phyloP scores from a whole-genome alignment of 352 stramenopile genomes.

The Phytophthora multivora region DNA sequence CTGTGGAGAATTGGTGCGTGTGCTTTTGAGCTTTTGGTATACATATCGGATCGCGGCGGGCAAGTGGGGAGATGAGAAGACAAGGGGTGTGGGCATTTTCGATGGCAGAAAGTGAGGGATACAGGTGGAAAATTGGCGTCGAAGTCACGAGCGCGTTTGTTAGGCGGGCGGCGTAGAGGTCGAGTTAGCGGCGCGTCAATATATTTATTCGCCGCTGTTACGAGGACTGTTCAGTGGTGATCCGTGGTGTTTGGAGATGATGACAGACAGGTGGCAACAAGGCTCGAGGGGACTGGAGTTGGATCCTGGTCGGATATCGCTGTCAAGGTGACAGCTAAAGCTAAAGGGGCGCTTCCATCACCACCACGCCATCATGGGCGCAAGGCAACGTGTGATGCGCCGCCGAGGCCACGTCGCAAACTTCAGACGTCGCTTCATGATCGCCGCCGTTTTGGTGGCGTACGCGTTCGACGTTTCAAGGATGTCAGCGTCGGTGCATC shows the following conservation, averaged over 20 bases:
- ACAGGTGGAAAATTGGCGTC: conserved; percentile 20
- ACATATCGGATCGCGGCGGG: conserved; percentile 32
- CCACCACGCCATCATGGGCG: too few relatives aligned
- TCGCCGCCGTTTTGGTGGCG: not conserved
- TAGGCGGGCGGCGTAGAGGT: conserved; percentile 8
- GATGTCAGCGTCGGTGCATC: not conserved
- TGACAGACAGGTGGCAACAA: not conserved
- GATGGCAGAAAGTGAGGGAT: conserved; percentile 38
- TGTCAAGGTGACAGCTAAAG: too few relatives aligned
- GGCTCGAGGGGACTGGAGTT: too few relatives aligned
- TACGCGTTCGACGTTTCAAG: conserved; percentile 12
- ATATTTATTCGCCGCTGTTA: conserved; percentile 51
- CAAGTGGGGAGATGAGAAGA: conserved; percentile 11
- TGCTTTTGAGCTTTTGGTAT: conserved; percentile 39
- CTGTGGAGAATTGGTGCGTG: conserved; percentile 33
- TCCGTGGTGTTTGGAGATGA: not conserved
- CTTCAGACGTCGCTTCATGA: conserved; percentile 8
- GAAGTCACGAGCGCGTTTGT: conserved; percentile 21
- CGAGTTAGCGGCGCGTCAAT: conserved; percentile 36
- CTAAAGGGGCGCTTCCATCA: too few relatives aligned
- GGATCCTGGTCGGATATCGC: not conserved
- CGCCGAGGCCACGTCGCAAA: conserved; percentile 6
- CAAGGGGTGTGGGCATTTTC: conserved; percentile 28
- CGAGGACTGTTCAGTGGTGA: conserved; percentile 4
- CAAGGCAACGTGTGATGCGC: not conserved